These are phyloP conservation scores for Paradendryphiella salina DNA, from an alignment of 2,329 filamentous ascomycete genomes.

Conservation along the genomic window DNA sequence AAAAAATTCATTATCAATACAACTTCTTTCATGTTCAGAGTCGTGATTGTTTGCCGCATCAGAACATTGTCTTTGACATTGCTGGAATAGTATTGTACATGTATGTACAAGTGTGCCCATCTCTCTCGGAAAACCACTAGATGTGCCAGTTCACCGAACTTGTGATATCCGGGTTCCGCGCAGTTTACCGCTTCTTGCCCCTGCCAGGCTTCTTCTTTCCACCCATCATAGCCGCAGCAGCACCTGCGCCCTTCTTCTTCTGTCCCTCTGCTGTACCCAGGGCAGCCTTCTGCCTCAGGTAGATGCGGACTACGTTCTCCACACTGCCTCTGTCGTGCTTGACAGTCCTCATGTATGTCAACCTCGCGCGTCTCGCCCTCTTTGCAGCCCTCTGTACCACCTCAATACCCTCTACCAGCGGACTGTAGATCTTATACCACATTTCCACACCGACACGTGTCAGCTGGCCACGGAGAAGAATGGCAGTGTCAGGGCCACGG, in stretches of 20 bases:
- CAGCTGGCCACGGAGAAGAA: conserved; percentile 83
- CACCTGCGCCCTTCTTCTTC: conserved; percentile 35
- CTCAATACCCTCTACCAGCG: conserved; percentile 86
- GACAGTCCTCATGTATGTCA: conserved; percentile 79
- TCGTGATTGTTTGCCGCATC: neutral
- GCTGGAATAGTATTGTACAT: conserved; percentile 11
- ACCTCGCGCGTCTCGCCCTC: conserved; percentile 80
- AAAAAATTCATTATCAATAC: neutral
- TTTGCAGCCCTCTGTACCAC: conserved; percentile 85
- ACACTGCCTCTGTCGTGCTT: conserved; percentile 47
- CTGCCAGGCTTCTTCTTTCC: conserved; percentile 34
- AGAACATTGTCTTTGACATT: neutral
- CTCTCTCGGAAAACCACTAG: neutral
- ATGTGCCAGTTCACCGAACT: neutral
- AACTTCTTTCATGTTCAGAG: neutral
- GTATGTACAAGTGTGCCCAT: conserved; percentile 8
- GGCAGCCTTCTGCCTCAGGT: conserved; percentile 45
- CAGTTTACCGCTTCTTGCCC: conserved; percentile 37
- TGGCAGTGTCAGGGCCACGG: conserved; percentile 81
- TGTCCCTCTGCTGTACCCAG: conserved; percentile 36
- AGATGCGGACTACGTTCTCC: conserved; percentile 45
- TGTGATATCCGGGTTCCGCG: too few species aligned
- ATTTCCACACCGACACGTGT: conserved; percentile 90
- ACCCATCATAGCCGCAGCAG: conserved; percentile 27
- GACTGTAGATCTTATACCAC: conserved; percentile 95